Conservation (phyloP, 106 monocot genomes). For the Acanthochlamys bracteata region DNA sequence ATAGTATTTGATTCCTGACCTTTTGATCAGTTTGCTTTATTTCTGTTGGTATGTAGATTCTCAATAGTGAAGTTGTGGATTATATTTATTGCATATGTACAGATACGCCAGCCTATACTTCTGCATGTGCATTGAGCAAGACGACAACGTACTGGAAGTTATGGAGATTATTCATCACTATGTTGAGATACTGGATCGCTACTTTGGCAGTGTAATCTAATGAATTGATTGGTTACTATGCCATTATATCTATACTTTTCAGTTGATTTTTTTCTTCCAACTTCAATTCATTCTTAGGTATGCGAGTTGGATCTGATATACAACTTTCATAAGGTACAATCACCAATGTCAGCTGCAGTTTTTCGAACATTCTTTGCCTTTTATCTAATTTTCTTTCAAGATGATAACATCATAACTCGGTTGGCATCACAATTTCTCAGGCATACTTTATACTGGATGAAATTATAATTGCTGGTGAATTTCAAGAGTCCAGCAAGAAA, state of each 20-base stretch:
- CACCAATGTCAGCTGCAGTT: neutral
- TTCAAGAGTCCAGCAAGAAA: conserved; percentile 93
- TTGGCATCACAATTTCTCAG: conserved; percentile 18
- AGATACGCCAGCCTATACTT: conserved; percentile 95
- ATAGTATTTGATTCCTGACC: neutral
- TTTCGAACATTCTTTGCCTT: neutral
- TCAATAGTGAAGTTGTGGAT: neutral
- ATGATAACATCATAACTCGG: neutral
- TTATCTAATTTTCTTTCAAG: neutral
- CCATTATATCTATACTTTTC: neutral
- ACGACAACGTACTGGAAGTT: conserved; percentile 67
- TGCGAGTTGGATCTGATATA: conserved; percentile 98
- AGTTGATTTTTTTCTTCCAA: neutral
- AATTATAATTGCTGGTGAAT: conserved; percentile 79
- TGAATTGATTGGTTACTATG: neutral
- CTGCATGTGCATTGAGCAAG: conserved; percentile 77
- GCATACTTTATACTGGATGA: conserved; percentile 90
- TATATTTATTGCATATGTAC: neutral
- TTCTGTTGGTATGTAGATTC: neutral
- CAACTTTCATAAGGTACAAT: conserved; percentile 90
- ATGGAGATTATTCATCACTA: conserved; percentile 88
- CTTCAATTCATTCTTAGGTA: conserved; percentile 31
- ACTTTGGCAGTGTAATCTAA: conserved; percentile 73
- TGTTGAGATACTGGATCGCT: conserved; percentile 85
- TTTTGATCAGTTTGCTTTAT: neutral